Conservation (phyloP, 1,284 basidiomycete genomes). For the Tranzscheliella williamsii region DNA sequence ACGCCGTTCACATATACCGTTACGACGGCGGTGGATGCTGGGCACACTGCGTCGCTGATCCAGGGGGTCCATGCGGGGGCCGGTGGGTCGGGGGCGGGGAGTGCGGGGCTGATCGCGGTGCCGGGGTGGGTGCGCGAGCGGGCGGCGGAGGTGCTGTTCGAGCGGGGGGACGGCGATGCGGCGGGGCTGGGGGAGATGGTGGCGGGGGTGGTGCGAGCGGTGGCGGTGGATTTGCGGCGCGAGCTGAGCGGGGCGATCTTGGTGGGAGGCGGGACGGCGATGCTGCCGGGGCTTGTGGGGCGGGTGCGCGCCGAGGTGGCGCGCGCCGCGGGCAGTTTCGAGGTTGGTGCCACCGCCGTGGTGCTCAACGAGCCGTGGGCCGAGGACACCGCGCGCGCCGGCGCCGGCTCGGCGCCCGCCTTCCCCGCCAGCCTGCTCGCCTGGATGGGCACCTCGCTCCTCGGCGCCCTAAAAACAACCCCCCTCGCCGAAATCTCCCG, state of each 20-base stretch:
- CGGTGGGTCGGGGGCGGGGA: conserved; percentile 10
- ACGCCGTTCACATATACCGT: conserved; percentile 27
- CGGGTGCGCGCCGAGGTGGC: conserved; percentile 78
- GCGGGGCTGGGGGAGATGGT: conserved; percentile 72
- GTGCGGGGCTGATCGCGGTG: conserved; percentile 72
- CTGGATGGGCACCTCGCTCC: conserved; percentile 91
- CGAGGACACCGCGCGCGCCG: neutral
- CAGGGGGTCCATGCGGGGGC: conserved; percentile 14
- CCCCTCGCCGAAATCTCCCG: conserved; percentile 27
- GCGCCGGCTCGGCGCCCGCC: conserved; percentile 76
- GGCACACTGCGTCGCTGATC: conserved; percentile 21
- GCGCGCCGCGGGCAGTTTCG: conserved; percentile 64
- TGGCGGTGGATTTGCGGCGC: conserved; percentile 83
- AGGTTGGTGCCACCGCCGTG: conserved; percentile 5
- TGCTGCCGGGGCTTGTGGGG: conserved; percentile 87
- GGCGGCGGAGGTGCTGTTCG: conserved; percentile 85
- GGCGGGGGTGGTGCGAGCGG: conserved; percentile 65
- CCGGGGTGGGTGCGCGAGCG: conserved; percentile 94
- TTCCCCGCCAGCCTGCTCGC: conserved; percentile 77
- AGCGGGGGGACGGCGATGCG: conserved; percentile 78
- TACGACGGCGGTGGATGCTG: conserved; percentile 10
- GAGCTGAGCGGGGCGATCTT: conserved; percentile 79
- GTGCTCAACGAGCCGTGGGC: conserved; percentile 38
- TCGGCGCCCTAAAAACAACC: conserved; percentile 66
- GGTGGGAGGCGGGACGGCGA: conserved; percentile 82